Conservation (phyloP, 805 yeast genomes). For the Pichia nanzhaoensis region DNA sequence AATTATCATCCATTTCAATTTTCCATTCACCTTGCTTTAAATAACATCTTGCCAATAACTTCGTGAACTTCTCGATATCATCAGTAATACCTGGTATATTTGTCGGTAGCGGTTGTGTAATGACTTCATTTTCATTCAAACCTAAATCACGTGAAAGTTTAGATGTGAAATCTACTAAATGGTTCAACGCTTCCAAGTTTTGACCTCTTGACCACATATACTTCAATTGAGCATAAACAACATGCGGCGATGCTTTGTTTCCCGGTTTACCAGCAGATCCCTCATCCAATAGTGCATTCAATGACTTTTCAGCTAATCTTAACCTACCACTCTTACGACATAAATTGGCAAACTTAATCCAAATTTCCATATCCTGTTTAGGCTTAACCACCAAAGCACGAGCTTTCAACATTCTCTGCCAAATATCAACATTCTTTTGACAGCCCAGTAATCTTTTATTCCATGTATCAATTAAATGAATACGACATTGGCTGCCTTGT, state of each 20-base stretch:
- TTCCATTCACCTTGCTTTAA: constrained; percentile 99
- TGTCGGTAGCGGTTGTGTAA: constrained; percentile 78
- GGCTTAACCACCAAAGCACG: constrained; percentile 91
- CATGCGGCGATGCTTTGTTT: constrained; percentile 90
- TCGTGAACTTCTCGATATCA: constrained; percentile 77
- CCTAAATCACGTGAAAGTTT: constrained; percentile 86
- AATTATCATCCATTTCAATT: constrained; percentile 66
- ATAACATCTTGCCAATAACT: constrained; percentile 85
- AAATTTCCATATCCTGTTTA: constrained; percentile 92
- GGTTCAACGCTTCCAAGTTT: constrained; percentile 76
- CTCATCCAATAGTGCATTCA: constrained; percentile 71
- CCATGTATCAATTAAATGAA: constrained; percentile 86
- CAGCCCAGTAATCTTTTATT: constrained; percentile 86
- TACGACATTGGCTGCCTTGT: constrained; percentile 72
- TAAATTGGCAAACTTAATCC: constrained; percentile 96
- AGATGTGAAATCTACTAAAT: constrained; percentile 83
- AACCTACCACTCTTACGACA: constrained; percentile 92
- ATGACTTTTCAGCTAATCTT: constrained; percentile 86
- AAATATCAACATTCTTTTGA: constrained; percentile 95
- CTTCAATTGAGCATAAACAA: constrained; percentile 93
- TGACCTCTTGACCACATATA: constrained; percentile 96
- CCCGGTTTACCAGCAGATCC: constrained; percentile 34
- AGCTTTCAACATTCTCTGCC: constrained; percentile 94
- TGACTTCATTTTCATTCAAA: constrained; percentile 77
- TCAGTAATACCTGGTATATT: constrained; percentile 63